These are phyloP conservation scores for Castanea sativa DNA, from an alignment of 306 rosid species.

Conservation along the genomic window DNA sequence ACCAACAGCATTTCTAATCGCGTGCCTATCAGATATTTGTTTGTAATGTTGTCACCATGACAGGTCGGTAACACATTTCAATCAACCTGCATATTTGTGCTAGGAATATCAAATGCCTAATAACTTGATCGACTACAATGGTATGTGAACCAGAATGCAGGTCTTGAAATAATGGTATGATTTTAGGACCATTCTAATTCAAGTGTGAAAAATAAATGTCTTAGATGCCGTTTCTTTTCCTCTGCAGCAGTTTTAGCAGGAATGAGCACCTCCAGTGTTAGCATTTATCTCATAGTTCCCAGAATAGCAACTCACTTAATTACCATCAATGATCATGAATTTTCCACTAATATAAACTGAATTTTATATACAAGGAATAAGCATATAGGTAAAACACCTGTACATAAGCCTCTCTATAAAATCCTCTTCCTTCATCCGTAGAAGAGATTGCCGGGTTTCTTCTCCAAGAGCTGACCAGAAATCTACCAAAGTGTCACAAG, in stretches of 20 bases:
- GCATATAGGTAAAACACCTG: conserved; percentile 69
- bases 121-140: not conserved
- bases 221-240: conserved; percentile 13
- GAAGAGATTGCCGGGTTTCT: conserved; percentile 90
- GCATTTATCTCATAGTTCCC: conserved; percentile 18
- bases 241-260: conserved; percentile 19
- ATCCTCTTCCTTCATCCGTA: conserved; percentile 99
- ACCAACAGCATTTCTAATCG: conserved; percentile 4
- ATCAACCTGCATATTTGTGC: not conserved
- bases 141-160: conserved; percentile 1
- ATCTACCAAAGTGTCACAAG: conserved; percentile 94
- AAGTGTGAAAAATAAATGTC: conserved; percentile 7
- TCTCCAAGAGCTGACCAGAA: conserved; percentile 99
- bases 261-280: conserved; percentile 17
- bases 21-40: not conserved
- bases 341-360: conserved; percentile 29
- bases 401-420: conserved; percentile 96
- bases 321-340: conserved; percentile 8
- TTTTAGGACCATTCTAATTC: conserved; percentile 20
- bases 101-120: not conserved
- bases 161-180: conserved; percentile 1
- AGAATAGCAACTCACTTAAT: conserved; percentile 16
- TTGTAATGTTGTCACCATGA: not conserved
- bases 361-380: conserved; percentile 23
- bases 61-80: not conserved